A percentile compares a stretch with the other conserved stretches of the same genome.
These are phyloP conservation scores for Datura wrightii DNA, from an alignment of 257 asterid genomes.

Conservation along the genomic window DNA sequence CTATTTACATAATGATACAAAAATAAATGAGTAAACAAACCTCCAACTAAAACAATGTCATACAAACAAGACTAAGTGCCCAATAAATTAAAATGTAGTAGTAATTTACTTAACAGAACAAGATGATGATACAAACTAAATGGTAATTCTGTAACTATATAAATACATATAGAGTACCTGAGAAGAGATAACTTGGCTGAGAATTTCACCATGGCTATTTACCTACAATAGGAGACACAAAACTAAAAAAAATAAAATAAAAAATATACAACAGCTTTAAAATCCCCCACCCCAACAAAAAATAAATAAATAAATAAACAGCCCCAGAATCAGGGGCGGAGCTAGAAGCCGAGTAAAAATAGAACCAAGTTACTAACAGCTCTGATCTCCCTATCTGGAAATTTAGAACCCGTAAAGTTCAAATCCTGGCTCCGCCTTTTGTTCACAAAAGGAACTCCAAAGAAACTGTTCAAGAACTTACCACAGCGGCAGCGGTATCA, in stretches of 20 bases:
- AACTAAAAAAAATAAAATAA: conserved; percentile 29
- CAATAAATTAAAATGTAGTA: neutral
- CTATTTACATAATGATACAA: neutral
- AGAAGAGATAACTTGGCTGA: conserved; percentile 89
- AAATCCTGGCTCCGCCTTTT: neutral
- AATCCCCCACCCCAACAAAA: neutral
- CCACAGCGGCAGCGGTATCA: conserved; percentile 97
- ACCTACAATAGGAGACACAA: conserved; percentile 53
- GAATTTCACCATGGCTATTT: conserved; percentile 84
- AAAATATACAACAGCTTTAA: conserved; percentile 19
- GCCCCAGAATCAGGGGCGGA: neutral
- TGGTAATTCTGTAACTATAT: neutral
- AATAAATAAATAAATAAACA: neutral
- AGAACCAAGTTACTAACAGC: no score
- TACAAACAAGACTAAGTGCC: neutral
- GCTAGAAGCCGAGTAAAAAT: neutral
- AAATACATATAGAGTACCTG: conserved; percentile 56
- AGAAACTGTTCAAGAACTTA: conserved; percentile 42
- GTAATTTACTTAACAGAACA: neutral
- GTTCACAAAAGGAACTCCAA: neutral
- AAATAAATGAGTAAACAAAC: neutral
- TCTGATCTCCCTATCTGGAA: neutral
- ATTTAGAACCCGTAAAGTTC: neutral
- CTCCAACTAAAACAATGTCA: neutral
- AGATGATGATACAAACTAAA: neutral